Percentiles rank a stretch among this genome's conserved stretches.
Conservation (phyloP, 257 asterid species). For the Fraxinus anomala region DNA sequence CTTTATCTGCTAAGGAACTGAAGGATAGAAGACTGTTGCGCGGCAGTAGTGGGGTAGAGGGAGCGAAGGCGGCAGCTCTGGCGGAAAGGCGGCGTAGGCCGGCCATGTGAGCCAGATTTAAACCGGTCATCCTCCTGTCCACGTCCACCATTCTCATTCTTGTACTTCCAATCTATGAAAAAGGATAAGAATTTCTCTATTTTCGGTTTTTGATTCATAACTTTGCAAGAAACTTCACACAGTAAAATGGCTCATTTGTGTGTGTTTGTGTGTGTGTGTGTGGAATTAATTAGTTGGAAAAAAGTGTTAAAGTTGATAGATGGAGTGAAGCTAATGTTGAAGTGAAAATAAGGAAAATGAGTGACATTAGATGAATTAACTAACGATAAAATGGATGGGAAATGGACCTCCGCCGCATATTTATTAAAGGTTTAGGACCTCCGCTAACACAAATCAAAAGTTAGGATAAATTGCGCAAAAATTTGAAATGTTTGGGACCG, state of each 20-base stretch:
- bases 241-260: conserved; percentile 11
- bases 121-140: too few relatives aligned
- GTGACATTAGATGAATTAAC: conserved; percentile 16
- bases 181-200: conserved; percentile 21
- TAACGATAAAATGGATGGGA: too few relatives aligned
- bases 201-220: conserved; percentile 28
- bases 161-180: too few relatives aligned
- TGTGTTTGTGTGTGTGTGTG: too few relatives aligned
- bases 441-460: too few relatives aligned
- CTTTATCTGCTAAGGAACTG: conserved; percentile 69
- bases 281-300: conserved; percentile 24
- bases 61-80: conserved; percentile 76
- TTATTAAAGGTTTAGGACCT: too few relatives aligned
- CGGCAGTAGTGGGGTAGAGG: conserved; percentile 73
- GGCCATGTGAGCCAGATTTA: too few relatives aligned
- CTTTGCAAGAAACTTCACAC: conserved; percentile 15
- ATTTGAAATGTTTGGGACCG: too few relatives aligned
- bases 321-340: conserved; percentile 34
- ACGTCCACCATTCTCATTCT: too few relatives aligned
- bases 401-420: too few relatives aligned
- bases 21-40: conserved; percentile 85
- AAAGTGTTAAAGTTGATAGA: conserved; percentile 23
- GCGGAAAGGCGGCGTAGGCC: too few relatives aligned
- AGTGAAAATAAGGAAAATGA: conserved; percentile 41
- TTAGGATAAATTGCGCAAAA: too few relatives aligned